Evolutionary conservation across 805 yeast species (phyloP).

Genomic region (Lachancea meyersii): DNA sequence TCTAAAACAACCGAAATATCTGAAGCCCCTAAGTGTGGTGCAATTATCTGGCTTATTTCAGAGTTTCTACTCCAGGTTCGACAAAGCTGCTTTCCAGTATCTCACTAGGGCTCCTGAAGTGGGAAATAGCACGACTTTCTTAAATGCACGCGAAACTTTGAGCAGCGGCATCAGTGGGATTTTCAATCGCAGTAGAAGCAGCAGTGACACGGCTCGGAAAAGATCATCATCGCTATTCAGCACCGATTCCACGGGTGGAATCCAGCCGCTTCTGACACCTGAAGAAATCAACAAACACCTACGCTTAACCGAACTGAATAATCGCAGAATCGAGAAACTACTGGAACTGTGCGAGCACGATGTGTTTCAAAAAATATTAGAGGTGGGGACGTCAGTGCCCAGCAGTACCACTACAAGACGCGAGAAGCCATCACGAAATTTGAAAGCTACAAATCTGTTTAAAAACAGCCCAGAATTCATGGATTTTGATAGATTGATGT

Average conservation of each 20-base stretch:
- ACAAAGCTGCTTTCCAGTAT: conserved; percentile 27
- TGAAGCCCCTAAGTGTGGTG: conserved; percentile 25
- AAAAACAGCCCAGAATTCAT: conserved; percentile 30
- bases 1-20: conserved; percentile 32
- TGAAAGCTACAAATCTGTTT: conserved; percentile 23
- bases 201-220: conserved; percentile 18
- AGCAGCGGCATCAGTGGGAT: conserved; percentile 34
- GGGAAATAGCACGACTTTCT: conserved; percentile 10
- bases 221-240: conserved; percentile 30
- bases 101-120: conserved; percentile 8
- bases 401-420: not conserved
- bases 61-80: conserved; percentile 27
- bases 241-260: conserved; percentile 19
- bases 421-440: conserved; percentile 12
- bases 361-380: conserved; percentile 24
- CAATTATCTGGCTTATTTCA: conserved; percentile 31
- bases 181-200: conserved; percentile 32
- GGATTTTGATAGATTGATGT: conserved; percentile 24
- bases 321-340: conserved; percentile 24
- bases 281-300: conserved; percentile 29
- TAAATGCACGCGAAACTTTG: conserved; percentile 26
- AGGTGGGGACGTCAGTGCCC: conserved; percentile 31
- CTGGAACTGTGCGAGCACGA: conserved; percentile 30
- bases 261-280: conserved; percentile 26
- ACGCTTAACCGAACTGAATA: conserved; percentile 22